These are phyloP conservation scores for Aspergillus sp. DNA, from an alignment of 2,329 filamentous ascomycete genomes.

Conservation along the genomic window DNA sequence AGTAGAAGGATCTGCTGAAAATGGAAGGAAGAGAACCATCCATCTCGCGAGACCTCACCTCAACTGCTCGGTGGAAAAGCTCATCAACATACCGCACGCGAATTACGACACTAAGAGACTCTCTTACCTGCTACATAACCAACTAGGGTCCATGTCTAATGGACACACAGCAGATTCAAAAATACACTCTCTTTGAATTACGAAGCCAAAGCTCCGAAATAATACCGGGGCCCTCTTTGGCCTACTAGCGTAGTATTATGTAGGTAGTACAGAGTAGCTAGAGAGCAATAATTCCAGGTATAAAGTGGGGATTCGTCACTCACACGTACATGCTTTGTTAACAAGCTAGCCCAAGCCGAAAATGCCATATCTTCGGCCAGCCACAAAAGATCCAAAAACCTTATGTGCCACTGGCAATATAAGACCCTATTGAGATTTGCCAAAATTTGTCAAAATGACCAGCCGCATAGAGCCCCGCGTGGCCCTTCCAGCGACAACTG, in stretches of 20 bases:
- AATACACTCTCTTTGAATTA: background rate
- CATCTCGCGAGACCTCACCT: too few species aligned
- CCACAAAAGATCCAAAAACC: too few species aligned
- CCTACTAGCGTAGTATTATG: background rate
- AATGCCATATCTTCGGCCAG: background rate
- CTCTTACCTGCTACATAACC: background rate
- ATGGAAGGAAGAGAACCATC: background rate
- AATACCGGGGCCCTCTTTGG: background rate
- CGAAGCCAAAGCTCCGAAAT: background rate
- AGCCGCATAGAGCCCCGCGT: conserved; percentile 53
- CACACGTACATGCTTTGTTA: background rate
- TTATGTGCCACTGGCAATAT: conserved; percentile 30
- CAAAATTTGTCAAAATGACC: conserved; percentile 58
- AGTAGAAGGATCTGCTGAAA: background rate
- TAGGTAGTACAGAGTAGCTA: background rate
- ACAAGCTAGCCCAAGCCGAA: background rate
- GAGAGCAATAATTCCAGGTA: background rate
- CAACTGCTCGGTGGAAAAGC: background rate
- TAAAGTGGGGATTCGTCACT: background rate
- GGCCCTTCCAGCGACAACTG: conserved; percentile 51
- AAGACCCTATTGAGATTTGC: conserved; percentile 51
- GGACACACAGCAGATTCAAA: background rate
- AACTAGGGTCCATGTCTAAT: background rate
- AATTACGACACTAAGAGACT: background rate
- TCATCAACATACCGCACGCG: background rate